phyloP scores from a whole-genome alignment of 148 eudicot genomes.

The Camellia japonica region DNA sequence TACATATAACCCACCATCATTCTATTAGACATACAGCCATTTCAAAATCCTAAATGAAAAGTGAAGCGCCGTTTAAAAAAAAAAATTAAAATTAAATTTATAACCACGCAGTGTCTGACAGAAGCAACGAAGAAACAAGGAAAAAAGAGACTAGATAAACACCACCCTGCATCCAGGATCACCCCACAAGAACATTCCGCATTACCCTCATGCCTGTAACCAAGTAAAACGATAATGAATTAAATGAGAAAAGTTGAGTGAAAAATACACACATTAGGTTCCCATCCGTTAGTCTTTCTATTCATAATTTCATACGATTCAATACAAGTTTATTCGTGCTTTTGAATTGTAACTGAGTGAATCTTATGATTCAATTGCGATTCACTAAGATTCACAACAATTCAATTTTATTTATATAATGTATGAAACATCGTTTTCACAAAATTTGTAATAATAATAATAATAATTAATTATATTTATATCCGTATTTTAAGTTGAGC shows the following conservation, averaged over 20 bases:
- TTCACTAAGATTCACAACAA: no score
- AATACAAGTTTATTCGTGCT: no score
- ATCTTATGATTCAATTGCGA: no score
- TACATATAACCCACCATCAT: constrained; percentile 5
- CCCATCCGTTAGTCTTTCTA: not conserved
- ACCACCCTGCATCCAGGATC: constrained; percentile 33
- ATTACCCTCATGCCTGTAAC: constrained; percentile 22
- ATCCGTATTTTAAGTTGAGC: no score
- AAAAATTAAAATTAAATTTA: not conserved
- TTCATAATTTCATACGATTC: no score
- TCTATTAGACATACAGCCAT: constrained; percentile 9
- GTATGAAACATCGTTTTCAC: no score
- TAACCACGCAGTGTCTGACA: constrained; percentile 10
- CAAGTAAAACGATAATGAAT: not conserved
- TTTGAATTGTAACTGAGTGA: no score
- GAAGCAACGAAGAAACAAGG: not conserved
- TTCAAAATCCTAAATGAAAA: constrained; percentile 18
- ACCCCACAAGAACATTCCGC: not conserved
- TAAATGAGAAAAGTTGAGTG: not conserved
- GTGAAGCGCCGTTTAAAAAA: not conserved
- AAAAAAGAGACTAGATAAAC: constrained; percentile 30
- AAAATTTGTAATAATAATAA: no score
- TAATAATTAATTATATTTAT: no score
- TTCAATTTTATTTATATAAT: no score
- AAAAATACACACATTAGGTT: not conserved